Conservation (phyloP, 2,329 filamentous ascomycete genomes). For the Ophiobolus disseminans region DNA sequence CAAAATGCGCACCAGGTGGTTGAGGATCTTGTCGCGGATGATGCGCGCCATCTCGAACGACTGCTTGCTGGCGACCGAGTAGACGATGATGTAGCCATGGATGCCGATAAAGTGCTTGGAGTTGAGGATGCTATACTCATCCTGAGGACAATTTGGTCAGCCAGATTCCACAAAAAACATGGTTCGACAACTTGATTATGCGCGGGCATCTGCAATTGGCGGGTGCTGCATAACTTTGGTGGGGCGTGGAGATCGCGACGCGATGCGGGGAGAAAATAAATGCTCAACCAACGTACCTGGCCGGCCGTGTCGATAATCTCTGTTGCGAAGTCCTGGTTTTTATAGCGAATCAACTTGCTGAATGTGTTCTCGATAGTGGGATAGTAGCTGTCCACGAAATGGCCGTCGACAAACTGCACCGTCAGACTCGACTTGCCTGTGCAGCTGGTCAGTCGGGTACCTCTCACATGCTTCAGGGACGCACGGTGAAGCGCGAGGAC, state of each 20-base stretch:
- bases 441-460: slow-evolving; percentile 8
- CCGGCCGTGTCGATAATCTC: slow-evolving; percentile 99
- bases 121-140: slow-evolving; percentile 98
- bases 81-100: slow-evolving; percentile 97
- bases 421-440: slow-evolving; percentile 96
- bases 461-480: slow-evolving; percentile 4
- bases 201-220: background rate
- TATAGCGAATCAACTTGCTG: slow-evolving; percentile 91
- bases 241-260: slow-evolving; percentile 23
- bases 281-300: slow-evolving; percentile 68
- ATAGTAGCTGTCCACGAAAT: slow-evolving; percentile 99
- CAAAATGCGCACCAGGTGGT: slow-evolving; percentile 85
- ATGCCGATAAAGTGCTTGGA: slow-evolving; percentile 99
- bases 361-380: slow-evolving; percentile 99
- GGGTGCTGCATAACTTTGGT: slow-evolving; percentile 3
- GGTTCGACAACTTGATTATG: background rate
- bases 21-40: slow-evolving; percentile 95
- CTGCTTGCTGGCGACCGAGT: slow-evolving; percentile 92
- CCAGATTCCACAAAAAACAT: slow-evolving; percentile 15
- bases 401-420: slow-evolving; percentile 94
- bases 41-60: slow-evolving; percentile 98
- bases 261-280: slow-evolving; percentile 28
- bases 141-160: slow-evolving; percentile 59
- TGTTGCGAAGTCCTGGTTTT: slow-evolving; percentile 90
- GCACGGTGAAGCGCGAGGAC: slow-evolving; percentile 22